Evolutionary conservation across 2,329 filamentous ascomycete genomes (phyloP), one percentile per base, ranked within the genome.

Genomic region (Leptographium lundbergii): DNA sequence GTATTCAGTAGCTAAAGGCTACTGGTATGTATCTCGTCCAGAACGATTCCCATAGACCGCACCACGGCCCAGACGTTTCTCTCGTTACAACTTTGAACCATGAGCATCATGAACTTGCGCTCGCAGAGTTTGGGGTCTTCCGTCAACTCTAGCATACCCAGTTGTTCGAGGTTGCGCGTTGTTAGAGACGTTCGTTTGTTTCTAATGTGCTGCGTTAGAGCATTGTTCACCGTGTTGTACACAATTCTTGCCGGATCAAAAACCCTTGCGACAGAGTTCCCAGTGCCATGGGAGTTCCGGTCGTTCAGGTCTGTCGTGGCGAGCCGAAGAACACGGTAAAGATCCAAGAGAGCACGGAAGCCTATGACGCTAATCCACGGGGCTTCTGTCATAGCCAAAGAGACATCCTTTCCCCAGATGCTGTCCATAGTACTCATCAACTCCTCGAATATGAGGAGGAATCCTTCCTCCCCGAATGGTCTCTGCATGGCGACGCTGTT

Each of bases 41-140:
- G 25, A 2, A 59, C 58, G 13, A 34, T 34, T 3, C 32, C 54
- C 58, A 59, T 52, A 24, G 53, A 45, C 32, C 58, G 47, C 5
- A 22, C 54, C 5, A 59, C 58, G 2, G 58, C 29, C 58, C 58
- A 59, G 1, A 59, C 54, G 34, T 48, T 59, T 10, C 58, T n/a
- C 47, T 59, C 58, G 22, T 57, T 56, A 36, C 58, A 59, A 34
- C 58, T 57, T 25, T 59, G 58, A 17, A 54, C n/a, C 58, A 59
- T 59, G 34, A 59, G 32, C 58, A 59, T 56, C 58, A 59, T 56
- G 17, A 59, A 59, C 24, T 59, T 59, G 25, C 58, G 58, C 54
- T 59, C 58, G 39, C 54, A 56, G 2, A 57, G 24, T 14, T 54
- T 56, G 13, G 58, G 54, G 36, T 59, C 58, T 27, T 59, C 58